Evolutionary conservation across 257 asterid genomes (phyloP).

Genomic region (Solanum dulcamara): DNA sequence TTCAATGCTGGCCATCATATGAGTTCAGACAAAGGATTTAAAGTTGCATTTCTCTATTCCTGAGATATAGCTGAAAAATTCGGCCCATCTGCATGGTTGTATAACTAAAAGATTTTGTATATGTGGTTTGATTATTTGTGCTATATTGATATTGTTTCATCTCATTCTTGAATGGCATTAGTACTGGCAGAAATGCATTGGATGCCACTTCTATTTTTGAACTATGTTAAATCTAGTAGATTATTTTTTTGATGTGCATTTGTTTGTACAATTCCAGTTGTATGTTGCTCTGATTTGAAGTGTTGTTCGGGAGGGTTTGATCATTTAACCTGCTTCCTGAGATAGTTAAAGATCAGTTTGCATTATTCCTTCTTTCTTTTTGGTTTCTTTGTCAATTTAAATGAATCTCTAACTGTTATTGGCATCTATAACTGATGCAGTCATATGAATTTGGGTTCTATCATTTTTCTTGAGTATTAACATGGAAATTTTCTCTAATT

Average conservation of each 20-base stretch:
- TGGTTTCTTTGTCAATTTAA: not conserved
- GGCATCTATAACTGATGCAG: not conserved
- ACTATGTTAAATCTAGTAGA: not conserved
- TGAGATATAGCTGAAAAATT: not conserved
- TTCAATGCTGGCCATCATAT: not conserved
- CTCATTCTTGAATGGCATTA: not conserved
- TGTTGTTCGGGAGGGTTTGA: not conserved
- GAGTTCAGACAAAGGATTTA: not conserved
- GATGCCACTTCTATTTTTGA: not conserved
- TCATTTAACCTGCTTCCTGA: not conserved
- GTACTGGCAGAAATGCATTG: not conserved
- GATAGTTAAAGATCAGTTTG: not conserved
- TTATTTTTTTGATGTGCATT: not conserved
- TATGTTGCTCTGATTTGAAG: not conserved
- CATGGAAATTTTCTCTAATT: constrained; percentile 31
- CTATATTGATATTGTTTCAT: not conserved
- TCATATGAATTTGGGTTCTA: constrained; percentile 7
- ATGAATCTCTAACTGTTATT: not conserved
- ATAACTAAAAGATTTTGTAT: not conserved
- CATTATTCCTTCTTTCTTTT: not conserved
- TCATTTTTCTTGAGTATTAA: constrained; percentile 25
- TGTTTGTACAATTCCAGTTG: not conserved
- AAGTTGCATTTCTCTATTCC: not conserved
- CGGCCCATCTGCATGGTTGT: not conserved
- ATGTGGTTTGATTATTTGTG: not conserved